A percentile compares a stretch with the other conserved stretches of the same genome.
These are phyloP conservation scores for Pulveroboletus frians DNA, from an alignment of 768 basidiomycete species.

Conservation along the genomic window DNA sequence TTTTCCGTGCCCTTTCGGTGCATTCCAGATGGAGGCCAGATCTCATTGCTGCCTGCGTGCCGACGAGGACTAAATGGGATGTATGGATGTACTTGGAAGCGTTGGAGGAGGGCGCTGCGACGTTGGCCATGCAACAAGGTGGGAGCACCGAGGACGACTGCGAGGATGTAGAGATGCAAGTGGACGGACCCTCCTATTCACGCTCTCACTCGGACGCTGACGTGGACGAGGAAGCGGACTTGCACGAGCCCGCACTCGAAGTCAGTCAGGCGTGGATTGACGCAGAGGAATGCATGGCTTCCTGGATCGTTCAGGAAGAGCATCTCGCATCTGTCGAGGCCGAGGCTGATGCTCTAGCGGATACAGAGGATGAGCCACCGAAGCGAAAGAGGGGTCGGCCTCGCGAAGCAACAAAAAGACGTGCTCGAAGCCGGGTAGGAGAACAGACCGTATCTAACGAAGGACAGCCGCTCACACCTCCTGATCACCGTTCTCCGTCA, in stretches of 20 bases:
- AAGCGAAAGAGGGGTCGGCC: conserved; percentile 13
- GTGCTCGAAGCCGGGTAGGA: not conserved
- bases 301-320: conserved; percentile 17
- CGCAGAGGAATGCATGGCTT: conserved; percentile 31
- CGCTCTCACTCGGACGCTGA: conserved; percentile 5
- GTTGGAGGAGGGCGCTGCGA: conserved; percentile 33
- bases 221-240: not conserved
- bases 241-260: conserved; percentile 30
- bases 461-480: not conserved
- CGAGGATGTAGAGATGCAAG: not conserved
- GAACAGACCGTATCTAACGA: not conserved
- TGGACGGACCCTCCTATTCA: conserved; percentile 12
- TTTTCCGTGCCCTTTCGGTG: conserved; percentile 65
- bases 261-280: conserved; percentile 34
- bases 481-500: not conserved
- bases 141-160: not conserved
- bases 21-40: conserved; percentile 74
- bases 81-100: conserved; percentile 62
- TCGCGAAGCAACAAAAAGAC: not conserved
- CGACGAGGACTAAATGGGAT: conserved; percentile 60
- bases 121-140: conserved; percentile 12
- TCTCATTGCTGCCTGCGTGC: conserved; percentile 63
- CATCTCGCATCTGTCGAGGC: not conserved
- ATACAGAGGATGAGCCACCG: not conserved
- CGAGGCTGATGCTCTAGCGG: not conserved